A percentile compares a stretch with the other conserved stretches of the same genome.
phyloP scores from a whole-genome alignment of 1,284 basidiomycete genomes.

The Stygiomarasmius scandens region DNA sequence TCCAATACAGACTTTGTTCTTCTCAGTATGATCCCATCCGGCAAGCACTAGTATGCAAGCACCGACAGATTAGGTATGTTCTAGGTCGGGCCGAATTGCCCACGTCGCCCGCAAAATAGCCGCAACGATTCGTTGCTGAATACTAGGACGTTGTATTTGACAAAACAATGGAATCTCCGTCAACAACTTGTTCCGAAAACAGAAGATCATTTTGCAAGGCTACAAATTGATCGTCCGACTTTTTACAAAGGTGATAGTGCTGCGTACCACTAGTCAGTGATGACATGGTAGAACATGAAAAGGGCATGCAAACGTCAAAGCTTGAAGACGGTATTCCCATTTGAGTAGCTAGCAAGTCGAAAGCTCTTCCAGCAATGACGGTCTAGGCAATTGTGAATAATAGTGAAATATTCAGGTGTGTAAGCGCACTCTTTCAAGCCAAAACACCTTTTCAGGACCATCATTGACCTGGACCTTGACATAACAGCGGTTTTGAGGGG shows the following conservation, averaged over 20 bases:
- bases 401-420: not conserved
- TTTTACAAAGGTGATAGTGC: conserved; percentile 13
- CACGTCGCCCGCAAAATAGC: too few relatives aligned
- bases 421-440: conserved; percentile 66
- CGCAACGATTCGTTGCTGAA: too few relatives aligned
- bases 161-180: conserved; percentile 16
- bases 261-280: not conserved
- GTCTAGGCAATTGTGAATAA: conserved; percentile 31
- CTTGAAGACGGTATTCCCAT: conserved; percentile 33
- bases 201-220: conserved; percentile 15
- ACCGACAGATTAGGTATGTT: too few relatives aligned
- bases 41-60: too few relatives aligned
- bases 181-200: conserved; percentile 17
- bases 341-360: conserved; percentile 47
- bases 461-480: conserved; percentile 44
- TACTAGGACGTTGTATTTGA: not conserved
- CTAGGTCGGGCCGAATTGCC: too few relatives aligned
- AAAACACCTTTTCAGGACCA: conserved; percentile 50
- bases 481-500: conserved; percentile 59
- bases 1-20: too few relatives aligned
- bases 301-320: conserved; percentile 20
- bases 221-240: not conserved
- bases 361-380: conserved; percentile 46
- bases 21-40: too few relatives aligned
- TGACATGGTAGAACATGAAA: not conserved